Evolutionary conservation across 2,329 filamentous ascomycete species (phyloP).

Genomic region (Epichloe glyceriae): DNA sequence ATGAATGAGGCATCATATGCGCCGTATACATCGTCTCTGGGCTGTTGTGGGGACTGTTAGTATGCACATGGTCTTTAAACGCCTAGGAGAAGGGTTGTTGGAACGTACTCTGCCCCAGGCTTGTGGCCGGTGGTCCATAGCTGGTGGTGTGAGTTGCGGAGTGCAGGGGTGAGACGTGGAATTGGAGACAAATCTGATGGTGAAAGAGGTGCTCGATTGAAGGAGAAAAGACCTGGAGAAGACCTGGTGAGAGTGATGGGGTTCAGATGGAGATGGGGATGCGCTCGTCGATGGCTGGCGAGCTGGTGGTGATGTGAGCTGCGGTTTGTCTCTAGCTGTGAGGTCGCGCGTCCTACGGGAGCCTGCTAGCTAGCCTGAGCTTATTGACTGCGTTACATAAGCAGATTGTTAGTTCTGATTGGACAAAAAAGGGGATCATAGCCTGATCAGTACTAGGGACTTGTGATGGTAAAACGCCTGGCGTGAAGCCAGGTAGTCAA

Average conservation of each 20-base stretch:
- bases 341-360: constrained; percentile 24
- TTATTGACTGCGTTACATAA: constrained; percentile 16
- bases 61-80: constrained; percentile 3
- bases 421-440: constrained; percentile 7
- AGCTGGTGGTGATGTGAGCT: constrained; percentile 9
- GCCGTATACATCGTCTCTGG: constrained; percentile 94
- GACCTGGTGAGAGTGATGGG: background rate
- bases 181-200: background rate
- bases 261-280: background rate
- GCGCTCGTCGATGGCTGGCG: constrained; percentile 8
- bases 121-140: constrained; percentile 62
- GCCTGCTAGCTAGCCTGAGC: constrained; percentile 15
- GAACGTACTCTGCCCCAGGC: constrained; percentile 56
- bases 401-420: constrained; percentile 15
- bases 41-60: constrained; percentile 38
- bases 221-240: background rate
- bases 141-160: constrained; percentile 8
- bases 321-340: background rate
- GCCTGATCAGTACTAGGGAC: background rate
- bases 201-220: background rate
- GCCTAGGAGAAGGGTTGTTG: constrained; percentile 7
- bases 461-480: rapidly evolving
- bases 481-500: background rate
- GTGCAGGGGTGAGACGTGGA: background rate
- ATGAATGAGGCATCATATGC: constrained; percentile 83